A percentile compares a stretch with the other conserved stretches of the same genome.
phyloP scores from a whole-genome alignment of 2,329 filamentous ascomycete genomes.

The Cladophialophora immunda region DNA sequence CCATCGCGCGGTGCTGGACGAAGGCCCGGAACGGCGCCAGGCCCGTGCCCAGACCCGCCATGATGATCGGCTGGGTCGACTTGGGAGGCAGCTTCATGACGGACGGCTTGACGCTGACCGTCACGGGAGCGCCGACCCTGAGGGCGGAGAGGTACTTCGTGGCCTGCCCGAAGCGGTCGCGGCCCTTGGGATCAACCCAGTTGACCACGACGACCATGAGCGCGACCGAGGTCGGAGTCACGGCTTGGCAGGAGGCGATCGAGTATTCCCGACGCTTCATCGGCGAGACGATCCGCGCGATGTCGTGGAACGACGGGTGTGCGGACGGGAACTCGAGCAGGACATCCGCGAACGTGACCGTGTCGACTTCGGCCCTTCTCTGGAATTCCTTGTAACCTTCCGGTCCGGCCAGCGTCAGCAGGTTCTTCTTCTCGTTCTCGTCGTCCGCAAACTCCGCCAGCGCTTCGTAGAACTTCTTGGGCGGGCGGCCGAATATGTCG shows the following conservation, averaged over 20 bases:
- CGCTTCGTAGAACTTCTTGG: constrained; percentile 96
- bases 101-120: constrained; percentile 94
- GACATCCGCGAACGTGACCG: constrained; percentile 87
- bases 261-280: constrained; percentile 98
- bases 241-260: constrained; percentile 96
- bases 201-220: constrained; percentile 97
- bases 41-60: constrained; percentile 98
- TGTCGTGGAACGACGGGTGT: constrained; percentile 85
- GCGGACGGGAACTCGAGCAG: constrained; percentile 90
- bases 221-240: constrained; percentile 86
- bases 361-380: constrained; percentile 88
- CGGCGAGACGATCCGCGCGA: constrained; percentile 84
- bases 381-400: constrained; percentile 92
- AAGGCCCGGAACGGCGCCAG: constrained; percentile 99
- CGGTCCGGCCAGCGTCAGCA: constrained; percentile 77
- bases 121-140: constrained; percentile 77
- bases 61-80: constrained; percentile 92
- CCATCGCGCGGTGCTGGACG: constrained; percentile 96
- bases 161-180: constrained; percentile 90
- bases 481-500: constrained; percentile 95
- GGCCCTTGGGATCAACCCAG: constrained; percentile 89
- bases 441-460: constrained; percentile 87
- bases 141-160: constrained; percentile 87
- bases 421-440: constrained; percentile 80
- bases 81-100: constrained; percentile 97